phyloP scores from a whole-genome alignment of 2,329 filamentous ascomycete genomes.

The Calonectria pseudoreteaudii region DNA sequence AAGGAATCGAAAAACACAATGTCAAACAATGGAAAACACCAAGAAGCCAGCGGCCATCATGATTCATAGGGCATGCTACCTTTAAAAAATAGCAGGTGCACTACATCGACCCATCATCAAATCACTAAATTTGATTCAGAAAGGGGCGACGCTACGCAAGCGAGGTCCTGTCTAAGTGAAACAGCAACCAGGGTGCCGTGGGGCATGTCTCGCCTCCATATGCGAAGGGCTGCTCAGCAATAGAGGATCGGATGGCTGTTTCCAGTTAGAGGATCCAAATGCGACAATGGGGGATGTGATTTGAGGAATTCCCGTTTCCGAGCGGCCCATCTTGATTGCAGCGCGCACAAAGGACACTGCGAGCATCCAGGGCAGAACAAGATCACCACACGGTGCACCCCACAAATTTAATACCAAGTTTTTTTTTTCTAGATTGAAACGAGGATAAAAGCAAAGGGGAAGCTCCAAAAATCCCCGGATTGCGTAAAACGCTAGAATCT shows the following conservation, averaged over 20 bases:
- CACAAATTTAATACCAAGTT: not conserved
- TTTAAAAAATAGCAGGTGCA: not conserved
- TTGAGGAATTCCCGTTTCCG: not conserved
- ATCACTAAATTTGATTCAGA: slow-evolving; percentile 11
- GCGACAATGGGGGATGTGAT: not conserved
- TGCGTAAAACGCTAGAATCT: not conserved
- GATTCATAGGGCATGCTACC: not conserved
- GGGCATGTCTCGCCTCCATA: not conserved
- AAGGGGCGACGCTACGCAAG: not conserved
- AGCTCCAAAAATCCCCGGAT: not conserved
- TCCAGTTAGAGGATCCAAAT: not conserved
- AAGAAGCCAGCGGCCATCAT: not conserved
- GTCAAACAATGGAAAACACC: not conserved
- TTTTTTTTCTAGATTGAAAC: not conserved
- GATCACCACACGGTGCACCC: no score
- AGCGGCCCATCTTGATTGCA: not conserved
- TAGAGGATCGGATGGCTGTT: not conserved
- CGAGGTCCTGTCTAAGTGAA: not conserved
- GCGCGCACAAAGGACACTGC: no score
- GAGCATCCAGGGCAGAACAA: no score
- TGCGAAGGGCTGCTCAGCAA: not conserved
- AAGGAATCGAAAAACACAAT: not conserved
- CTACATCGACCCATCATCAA: not conserved
- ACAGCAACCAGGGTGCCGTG: not conserved
- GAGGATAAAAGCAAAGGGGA: not conserved